Base-by-base conservation (phyloP, 352 stramenopile species). In the Globisporangium polare region DNA sequence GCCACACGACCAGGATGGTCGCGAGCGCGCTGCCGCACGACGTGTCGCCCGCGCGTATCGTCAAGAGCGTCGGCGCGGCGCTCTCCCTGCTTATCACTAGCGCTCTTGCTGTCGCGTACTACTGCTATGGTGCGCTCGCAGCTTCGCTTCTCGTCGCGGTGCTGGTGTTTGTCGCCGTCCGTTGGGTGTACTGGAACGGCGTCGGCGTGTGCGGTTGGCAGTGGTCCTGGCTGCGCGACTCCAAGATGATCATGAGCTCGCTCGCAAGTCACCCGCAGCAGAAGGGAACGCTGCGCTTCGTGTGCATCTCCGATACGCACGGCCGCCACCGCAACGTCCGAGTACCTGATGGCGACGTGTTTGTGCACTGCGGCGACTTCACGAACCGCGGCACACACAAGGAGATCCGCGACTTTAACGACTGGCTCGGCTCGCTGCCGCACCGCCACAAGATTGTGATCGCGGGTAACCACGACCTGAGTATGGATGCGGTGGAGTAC, bases 351-450 rank as follows among this genome's bases (percentile, higher is more conserved):
- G 84, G 96, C 37, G 88, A 96, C 60, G 77, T 97, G 33, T 62
- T 98, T 29, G 79, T 98, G 50, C 89, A 97, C 45, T 92, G 95
- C 65, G 85, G 86, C 18, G 92, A 98, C 72, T 93, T 98, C 37
- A 93, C 84, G 50, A 85, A 86, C 37, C 89, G 65, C 18, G 86
- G 86, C 2, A 85, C 77, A 0, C 83, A 91, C 65, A 60, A 72
- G 0, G 82, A 95, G 60, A 80, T 94, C 60, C 51, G 62, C 41
- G 81, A 88, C 59, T 94, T 95, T 41, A 86, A 90, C 57, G 74
- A 77, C 37, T 96, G 87, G 87, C 60, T 96, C 10, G 78, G 71
- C n/a, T 60, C 71, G 29, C 64, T 94, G n/a, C 83, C 82, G 29
- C 85, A 96, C 62, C 57, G 56, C 8, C 69, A 90, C 71, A 94